These are phyloP conservation scores for Suhomyces chickasaworum DNA, from an alignment of 1,139 yeast species.

Conservation along the genomic window DNA sequence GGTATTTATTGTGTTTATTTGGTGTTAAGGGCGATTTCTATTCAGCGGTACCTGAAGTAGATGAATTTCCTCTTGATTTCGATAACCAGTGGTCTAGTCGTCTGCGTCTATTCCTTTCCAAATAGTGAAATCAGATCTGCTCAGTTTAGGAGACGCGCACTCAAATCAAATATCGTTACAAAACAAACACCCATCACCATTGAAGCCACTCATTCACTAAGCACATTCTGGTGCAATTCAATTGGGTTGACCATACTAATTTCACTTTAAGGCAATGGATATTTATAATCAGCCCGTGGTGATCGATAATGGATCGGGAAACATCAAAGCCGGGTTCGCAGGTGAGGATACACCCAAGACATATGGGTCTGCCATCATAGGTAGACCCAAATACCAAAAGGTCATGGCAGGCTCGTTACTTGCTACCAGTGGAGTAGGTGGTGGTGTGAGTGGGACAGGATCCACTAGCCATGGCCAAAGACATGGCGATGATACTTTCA, in stretches of 20 bases:
- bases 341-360: slow-evolving; percentile 83
- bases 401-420: slow-evolving; percentile 82
- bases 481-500: slow-evolving; percentile 46
- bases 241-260: background rate
- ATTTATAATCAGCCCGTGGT: slow-evolving; percentile 84
- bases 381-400: slow-evolving; percentile 80
- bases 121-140: background rate
- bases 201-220: background rate
- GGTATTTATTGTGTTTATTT: no score
- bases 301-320: slow-evolving; percentile 91
- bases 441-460: slow-evolving; percentile 18
- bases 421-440: slow-evolving; percentile 20
- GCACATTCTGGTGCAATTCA: background rate
- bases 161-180: background rate
- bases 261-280: slow-evolving; percentile 9
- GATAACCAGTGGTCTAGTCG: no score
- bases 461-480: slow-evolving; percentile 10
- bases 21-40: no score
- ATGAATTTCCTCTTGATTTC: background rate
- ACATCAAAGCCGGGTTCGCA: slow-evolving; percentile 87
- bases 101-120: background rate
- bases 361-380: slow-evolving; percentile 57
- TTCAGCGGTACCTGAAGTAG: no score
- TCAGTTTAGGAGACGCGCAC: background rate
- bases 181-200: background rate